Base-by-base conservation (phyloP, 2,329 filamentous ascomycete genomes). In the Penicillium sp. region DNA sequence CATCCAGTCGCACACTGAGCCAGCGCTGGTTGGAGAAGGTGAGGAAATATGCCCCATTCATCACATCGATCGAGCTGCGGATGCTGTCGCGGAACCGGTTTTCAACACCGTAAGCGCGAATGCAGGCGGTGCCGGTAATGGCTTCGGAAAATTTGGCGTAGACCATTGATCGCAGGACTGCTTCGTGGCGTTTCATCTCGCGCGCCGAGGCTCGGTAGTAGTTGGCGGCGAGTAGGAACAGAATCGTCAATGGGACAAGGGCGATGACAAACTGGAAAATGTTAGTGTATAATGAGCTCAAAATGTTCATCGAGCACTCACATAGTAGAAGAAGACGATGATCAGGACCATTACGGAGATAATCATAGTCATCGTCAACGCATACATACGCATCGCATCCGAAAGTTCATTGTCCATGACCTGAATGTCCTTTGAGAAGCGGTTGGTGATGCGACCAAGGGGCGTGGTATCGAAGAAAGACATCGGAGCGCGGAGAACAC, bases 381-480 rank as follows among this genome's bases (percentile, higher is more conserved):
- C 87, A 76, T 92, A 96, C 85, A 96, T 95, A 58, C 92, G 85
- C 73, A 96, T 90, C 3, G 90, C 87, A 63, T 96, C 92, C 0
- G 88, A 88, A 39, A 96, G 75, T 51, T 86, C 90, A 70, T 96
- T 96, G 74, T 97, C 94, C 90, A 97, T 95, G 50, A 94, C 90
- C 65, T 96, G 90, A 36, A 97, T 89, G 65, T 99, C 94, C 61
- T 92, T 88, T 28, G 90, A 95, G 74, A 97, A 97, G 14, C 94
- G 89, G 70, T 97, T 97, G 20, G 91, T 96, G 69, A 97, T 96
- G 33, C 92, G 87, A 18, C 94, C 94, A 1, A 97, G 81, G 0
- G 94, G 94, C 0, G 94, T 97, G 0, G 94, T 97, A 64, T 99
- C 94, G 74, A 97, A 97, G 75, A 97, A 97, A 4, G 89, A 88